Evolutionary conservation across 306 rosid genomes (phyloP), one percentile per base, ranked within the genome.

Genomic region (Cicer pinnatifidum): DNA sequence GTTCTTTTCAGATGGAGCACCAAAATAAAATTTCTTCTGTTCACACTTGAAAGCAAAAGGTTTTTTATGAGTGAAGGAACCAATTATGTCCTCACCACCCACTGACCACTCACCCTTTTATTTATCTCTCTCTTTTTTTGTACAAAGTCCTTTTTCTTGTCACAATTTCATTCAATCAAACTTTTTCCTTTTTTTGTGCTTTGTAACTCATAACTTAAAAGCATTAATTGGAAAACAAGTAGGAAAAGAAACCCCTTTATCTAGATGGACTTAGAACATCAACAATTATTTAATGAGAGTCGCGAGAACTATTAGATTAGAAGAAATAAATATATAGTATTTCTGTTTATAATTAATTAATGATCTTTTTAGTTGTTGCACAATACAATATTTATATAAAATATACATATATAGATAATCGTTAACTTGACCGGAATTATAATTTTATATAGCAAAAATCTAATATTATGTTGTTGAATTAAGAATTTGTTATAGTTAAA

Each of bases 21-120:
- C 61, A 74, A 74, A 56, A n/a, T 53, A 15, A 60, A 61, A 1
- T 56, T 75, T 66, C 76, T 38, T 37, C 35, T 50, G 79, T 75
- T 75, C 86, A 79, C 65, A 83, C 78, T 7, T 0, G 2, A 78
- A 71, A 51, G 68, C 61, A 65, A 65, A 37, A n/a, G 2, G 61
- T n/a, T 68, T 57, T 41, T 38, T 1, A 17, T 7, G 43, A 9
- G 47, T 52, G 63, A 58, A 51, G 48, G 39, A 58, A 70, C n/a
- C 69, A 69, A 33, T 59, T 13, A 59, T 45, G 41, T 46, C 33
- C 46, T 62, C 12, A 19, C 28, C 15, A 62, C 74, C 68, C 53
- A 73, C 83, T 53, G n/a, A 53, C 39, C 62, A 75, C 23, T 61
- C 7, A 1, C 16, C 38, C 71, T 66, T 66, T 45, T 35, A 69